phyloP scores from a whole-genome alignment of 768 basidiomycete genomes.

The Rickenella mellea region DNA sequence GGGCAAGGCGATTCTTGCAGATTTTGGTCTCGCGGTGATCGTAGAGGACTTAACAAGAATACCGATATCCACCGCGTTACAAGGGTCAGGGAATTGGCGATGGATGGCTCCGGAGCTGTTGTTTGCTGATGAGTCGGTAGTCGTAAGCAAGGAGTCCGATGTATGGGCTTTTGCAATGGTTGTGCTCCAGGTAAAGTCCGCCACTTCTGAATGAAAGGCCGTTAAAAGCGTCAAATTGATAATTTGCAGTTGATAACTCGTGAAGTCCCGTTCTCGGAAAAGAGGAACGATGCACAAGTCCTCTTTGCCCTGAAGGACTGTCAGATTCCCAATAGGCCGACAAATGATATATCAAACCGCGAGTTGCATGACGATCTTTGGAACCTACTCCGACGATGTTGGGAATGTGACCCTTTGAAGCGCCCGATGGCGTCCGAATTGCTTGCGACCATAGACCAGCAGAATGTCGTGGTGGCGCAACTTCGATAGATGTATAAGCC shows the following conservation, averaged over 20 bases:
- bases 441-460: no score
- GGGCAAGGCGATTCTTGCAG: neutral
- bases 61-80: constrained; percentile 1
- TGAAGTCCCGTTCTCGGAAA: neutral
- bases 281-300: neutral
- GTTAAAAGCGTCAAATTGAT: neutral
- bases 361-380: constrained; percentile 3
- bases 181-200: neutral
- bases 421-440: constrained; percentile 4
- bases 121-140: neutral
- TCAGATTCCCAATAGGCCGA: neutral
- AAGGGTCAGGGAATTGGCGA: neutral
- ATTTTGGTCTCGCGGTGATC: constrained; percentile 1
- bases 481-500: no score
- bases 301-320: neutral
- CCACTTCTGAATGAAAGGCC: neutral
- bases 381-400: constrained; percentile 3
- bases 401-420: constrained; percentile 3
- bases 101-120: neutral
- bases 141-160: neutral
- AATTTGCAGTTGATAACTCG: neutral
- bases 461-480: no score
- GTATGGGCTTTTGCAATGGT: constrained; percentile 1
- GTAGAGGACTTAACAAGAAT: constrained; percentile 5
- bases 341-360: neutral